These are phyloP conservation scores for Rhizomucor pusillus DNA, from an alignment of 371 early-diverging fungal species.

Conservation along the genomic window DNA sequence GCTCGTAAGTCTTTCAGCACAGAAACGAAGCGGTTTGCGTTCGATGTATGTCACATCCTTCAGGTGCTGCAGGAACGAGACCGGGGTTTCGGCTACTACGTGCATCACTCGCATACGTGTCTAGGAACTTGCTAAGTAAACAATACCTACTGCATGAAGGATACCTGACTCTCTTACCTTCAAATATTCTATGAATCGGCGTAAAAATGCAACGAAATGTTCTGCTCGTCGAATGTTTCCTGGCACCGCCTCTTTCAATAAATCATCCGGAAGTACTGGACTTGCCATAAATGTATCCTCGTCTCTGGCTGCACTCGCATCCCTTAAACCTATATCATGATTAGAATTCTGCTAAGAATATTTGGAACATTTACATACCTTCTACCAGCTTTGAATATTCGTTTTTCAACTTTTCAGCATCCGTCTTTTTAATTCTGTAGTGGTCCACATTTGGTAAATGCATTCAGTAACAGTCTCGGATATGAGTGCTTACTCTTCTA, in stretches of 20 bases:
- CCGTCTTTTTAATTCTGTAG: constrained; percentile 78
- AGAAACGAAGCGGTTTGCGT: constrained; percentile 90
- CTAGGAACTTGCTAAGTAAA: constrained; percentile 26
- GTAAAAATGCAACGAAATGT: constrained; percentile 97
- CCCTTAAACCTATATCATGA: constrained; percentile 58
- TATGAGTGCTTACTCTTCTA: constrained; percentile 58
- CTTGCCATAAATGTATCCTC: constrained; percentile 78
- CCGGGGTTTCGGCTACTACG: constrained; percentile 96
- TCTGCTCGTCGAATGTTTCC: constrained; percentile 98
- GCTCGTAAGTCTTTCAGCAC: constrained; percentile 90
- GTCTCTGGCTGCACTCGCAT: constrained; percentile 69
- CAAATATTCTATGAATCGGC: constrained; percentile 98
- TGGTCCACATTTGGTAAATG: not conserved
- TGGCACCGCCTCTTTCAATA: constrained; percentile 93
- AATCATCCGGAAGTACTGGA: constrained; percentile 90
- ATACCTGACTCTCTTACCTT: constrained; percentile 57
- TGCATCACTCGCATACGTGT: constrained; percentile 97
- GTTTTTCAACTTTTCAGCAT: constrained; percentile 81
- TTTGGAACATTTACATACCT: constrained; percentile 31
- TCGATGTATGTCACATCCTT: constrained; percentile 95
- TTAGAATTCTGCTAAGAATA: not conserved
- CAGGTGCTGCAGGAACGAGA: constrained; percentile 90
- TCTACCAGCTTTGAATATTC: constrained; percentile 91
- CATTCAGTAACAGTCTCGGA: not conserved
- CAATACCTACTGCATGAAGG: not conserved